Base-by-base conservation (phyloP, 2,329 filamentous ascomycete species). In the Epichloe brachyelytri region DNA sequence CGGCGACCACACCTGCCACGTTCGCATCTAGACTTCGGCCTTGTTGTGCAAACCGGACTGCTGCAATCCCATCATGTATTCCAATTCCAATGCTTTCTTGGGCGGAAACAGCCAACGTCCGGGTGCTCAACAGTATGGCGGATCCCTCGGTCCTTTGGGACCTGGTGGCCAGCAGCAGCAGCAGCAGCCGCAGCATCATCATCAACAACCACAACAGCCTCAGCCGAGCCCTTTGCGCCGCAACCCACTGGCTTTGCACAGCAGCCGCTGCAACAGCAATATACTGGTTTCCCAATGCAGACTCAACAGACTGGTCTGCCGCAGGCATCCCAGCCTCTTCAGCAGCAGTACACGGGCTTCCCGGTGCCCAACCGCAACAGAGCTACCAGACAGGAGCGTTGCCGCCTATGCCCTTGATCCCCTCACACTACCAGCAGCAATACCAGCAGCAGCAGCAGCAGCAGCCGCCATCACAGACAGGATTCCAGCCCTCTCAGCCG, bases 1-100 rank as follows among this genome's bases (percentile, higher is more conserved):
- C 36, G 36, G 30, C 36, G 36, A 37, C 36, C 30, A 39, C 33
- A 48, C 7, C 52, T 33, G 15, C n/a, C 38, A 48, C 44, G 39
- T 48, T 50, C 40, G 8, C 34, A 33, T 17, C 48, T 17, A 4
- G 26, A 22, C 19, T 38, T 38, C 34, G 40, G 26, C 19, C 36
- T 37, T 34, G 37, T 8, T 43, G 19, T 19, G 4, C 7, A 15
- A 38, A 43, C 34, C 22, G 44, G 33, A 39, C 40, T 37, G 40
- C 26, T 30, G 20, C 19, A 39, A 39, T 45, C 47, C 53, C 57
- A 55, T 63, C 70, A 96, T 96, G 91, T 97, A 88, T 73, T 93
- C 88, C 58, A 88, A 85, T 67, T 86, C 88, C 58, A 94, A 86
- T 74, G 83, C 86, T 57, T 96, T 84, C 69, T 72, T 95, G 62